phyloP scores from a whole-genome alignment of 352 stramenopile genomes.

The Phytophthora constricta region DNA sequence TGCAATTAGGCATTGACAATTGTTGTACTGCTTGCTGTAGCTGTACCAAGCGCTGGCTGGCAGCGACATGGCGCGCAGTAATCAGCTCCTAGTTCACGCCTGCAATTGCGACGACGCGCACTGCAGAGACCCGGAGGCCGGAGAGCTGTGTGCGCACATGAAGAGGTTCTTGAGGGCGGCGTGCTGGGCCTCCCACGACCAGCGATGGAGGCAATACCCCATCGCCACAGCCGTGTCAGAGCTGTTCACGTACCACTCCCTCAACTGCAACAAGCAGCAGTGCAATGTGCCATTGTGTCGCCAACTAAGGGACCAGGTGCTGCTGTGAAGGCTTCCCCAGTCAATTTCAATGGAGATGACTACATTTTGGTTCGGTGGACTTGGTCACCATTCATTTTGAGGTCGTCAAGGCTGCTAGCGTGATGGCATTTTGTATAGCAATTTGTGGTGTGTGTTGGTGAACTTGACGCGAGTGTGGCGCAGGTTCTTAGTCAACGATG shows the following conservation, averaged over 20 bases:
- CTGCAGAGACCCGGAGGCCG: slow-evolving; percentile 44
- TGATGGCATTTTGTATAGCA: too few relatives aligned
- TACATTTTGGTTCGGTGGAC: too few relatives aligned
- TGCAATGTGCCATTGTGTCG: slow-evolving; percentile 56
- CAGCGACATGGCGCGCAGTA: slow-evolving; percentile 32
- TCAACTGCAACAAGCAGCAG: slow-evolving; percentile 50
- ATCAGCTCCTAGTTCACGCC: slow-evolving; percentile 61
- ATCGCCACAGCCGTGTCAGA: slow-evolving; percentile 40
- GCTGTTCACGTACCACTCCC: slow-evolving; percentile 61
- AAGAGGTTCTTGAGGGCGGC: slow-evolving; percentile 63
- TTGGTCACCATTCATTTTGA: too few relatives aligned
- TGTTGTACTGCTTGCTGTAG: neutral
- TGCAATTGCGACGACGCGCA: slow-evolving; percentile 56
- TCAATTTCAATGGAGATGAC: neutral
- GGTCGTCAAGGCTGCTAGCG: neutral
- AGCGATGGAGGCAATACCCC: slow-evolving; percentile 48
- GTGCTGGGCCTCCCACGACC: slow-evolving; percentile 69
- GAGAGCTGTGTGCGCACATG: slow-evolving; percentile 57
- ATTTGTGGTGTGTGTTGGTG: too few relatives aligned
- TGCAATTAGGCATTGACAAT: too few relatives aligned
- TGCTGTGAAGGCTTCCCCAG: slow-evolving; percentile 23
- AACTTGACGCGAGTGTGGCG: too few relatives aligned
- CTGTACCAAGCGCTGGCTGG: slow-evolving; percentile 18
- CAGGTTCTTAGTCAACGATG: neutral
- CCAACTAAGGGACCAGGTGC: slow-evolving; percentile 41